phyloP scores from a whole-genome alignment of 2,329 filamentous ascomycete genomes.

The Myriangium duriaei region DNA sequence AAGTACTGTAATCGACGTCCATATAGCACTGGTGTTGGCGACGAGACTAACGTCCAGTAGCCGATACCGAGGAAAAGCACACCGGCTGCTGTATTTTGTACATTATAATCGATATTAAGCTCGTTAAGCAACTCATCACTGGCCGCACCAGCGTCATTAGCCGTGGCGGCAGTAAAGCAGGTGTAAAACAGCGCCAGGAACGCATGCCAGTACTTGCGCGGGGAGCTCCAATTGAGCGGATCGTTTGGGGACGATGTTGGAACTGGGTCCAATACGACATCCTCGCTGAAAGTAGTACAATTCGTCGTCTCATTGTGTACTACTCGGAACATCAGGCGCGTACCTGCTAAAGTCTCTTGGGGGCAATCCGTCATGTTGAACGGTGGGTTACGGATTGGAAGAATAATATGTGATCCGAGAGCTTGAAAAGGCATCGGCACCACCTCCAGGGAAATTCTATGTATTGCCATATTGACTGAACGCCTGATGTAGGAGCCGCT shows the following conservation, averaged over 20 bases:
- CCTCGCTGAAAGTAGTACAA: slow-evolving; percentile 1
- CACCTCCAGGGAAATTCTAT: slow-evolving; percentile 1
- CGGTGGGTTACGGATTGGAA: no score
- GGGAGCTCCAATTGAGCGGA: slow-evolving; percentile 21
- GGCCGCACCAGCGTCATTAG: slow-evolving; percentile 43
- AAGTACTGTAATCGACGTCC: slow-evolving; percentile 43
- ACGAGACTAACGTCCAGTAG: slow-evolving; percentile 42
- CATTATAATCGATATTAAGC: slow-evolving; percentile 38
- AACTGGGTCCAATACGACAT: slow-evolving; percentile 40
- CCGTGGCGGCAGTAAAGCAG: slow-evolving; percentile 43
- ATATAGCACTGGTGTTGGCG: slow-evolving; percentile 42
- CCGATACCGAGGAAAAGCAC: slow-evolving; percentile 45
- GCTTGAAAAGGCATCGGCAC: slow-evolving; percentile 2
- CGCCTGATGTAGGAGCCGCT: slow-evolving; percentile 27
- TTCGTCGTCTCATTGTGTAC: background rate
- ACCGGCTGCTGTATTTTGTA: slow-evolving; percentile 44
- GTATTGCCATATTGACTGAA: background rate
- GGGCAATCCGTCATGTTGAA: no score
- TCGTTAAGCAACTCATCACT: slow-evolving; percentile 38
- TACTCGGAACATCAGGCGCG: background rate
- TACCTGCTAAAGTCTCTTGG: background rate
- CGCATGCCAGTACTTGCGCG: slow-evolving; percentile 25
- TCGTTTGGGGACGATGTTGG: slow-evolving; percentile 29
- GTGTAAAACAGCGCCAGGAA: slow-evolving; percentile 42
- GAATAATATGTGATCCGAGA: no score